phyloP scores from a whole-genome alignment of 2,329 filamentous ascomycete genomes.

The Rhinocladiella mackenziei region DNA sequence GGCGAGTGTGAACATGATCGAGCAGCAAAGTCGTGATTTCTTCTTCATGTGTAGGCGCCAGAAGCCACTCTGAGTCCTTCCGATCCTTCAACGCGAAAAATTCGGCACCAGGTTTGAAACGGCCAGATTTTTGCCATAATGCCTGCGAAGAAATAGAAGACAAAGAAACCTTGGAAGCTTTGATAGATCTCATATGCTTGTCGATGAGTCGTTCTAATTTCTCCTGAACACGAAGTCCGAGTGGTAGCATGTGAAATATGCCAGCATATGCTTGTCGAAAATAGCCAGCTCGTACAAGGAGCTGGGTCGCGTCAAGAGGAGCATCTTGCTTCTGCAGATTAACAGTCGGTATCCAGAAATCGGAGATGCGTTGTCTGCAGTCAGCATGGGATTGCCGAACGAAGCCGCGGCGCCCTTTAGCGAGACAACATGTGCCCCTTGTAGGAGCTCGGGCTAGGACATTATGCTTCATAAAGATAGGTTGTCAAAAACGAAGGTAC shows the following conservation, averaged over 20 bases:
- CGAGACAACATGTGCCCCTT: neutral
- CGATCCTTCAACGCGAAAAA: conserved; percentile 70
- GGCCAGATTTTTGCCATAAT: conserved; percentile 79
- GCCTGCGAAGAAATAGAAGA: conserved; percentile 82
- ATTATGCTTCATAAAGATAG: conserved; percentile 5
- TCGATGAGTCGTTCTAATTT: conserved; percentile 85
- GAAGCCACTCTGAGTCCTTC: conserved; percentile 67
- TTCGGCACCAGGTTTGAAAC: conserved; percentile 72
- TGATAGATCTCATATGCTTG: conserved; percentile 73
- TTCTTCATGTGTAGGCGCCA: conserved; percentile 93
- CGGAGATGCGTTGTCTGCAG: conserved; percentile 19
- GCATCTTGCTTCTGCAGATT: conserved; percentile 24
- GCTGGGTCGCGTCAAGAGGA: conserved; percentile 20
- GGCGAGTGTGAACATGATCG: conserved; percentile 72
- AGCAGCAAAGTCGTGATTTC: conserved; percentile 84
- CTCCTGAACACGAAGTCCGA: conserved; percentile 80
- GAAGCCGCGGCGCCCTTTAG: neutral
- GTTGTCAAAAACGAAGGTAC: neutral
- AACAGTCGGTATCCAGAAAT: conserved; percentile 27
- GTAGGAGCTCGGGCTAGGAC: conserved; percentile 1
- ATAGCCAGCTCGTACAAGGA: conserved; percentile 59
- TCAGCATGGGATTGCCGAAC: conserved; percentile 12
- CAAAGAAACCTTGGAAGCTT: conserved; percentile 74
- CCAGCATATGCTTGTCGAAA: conserved; percentile 79
- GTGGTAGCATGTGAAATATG: conserved; percentile 84